These are phyloP conservation scores for Lipomyces starkeyi DNA, from an alignment of 805 yeast genomes.

Conservation along the genomic window DNA sequence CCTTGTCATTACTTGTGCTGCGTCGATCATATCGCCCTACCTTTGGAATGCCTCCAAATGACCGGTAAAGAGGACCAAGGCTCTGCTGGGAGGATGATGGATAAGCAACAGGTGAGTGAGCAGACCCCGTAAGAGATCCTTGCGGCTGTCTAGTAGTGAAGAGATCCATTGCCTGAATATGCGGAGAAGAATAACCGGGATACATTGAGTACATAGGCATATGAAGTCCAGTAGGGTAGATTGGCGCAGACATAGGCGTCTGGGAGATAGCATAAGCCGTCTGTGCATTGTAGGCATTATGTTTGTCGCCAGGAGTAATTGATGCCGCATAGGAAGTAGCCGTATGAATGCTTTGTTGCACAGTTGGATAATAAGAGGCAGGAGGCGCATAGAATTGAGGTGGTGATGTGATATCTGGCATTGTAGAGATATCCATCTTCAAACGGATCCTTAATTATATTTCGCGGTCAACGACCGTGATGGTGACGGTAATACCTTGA, in stretches of 20 bases:
- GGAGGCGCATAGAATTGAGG: slow-evolving; percentile 15
- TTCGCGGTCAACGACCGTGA: neutral
- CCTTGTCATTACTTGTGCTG: neutral
- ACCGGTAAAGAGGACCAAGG: slow-evolving; percentile 7
- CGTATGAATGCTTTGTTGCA: slow-evolving; percentile 1
- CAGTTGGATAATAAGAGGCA: slow-evolving; percentile 7
- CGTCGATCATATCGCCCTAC: slow-evolving; percentile 12
- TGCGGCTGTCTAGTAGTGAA: slow-evolving; percentile 14
- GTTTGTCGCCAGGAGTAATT: slow-evolving; percentile 10
- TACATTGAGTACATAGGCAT: slow-evolving; percentile 31
- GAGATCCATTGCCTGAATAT: slow-evolving; percentile 15
- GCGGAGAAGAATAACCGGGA: slow-evolving; percentile 23
- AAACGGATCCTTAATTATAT: neutral
- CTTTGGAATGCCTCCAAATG: slow-evolving; percentile 6
- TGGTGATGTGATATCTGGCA: slow-evolving; percentile 10
- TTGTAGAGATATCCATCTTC: slow-evolving; percentile 13
- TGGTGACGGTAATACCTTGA: neutral
- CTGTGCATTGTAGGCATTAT: slow-evolving; percentile 6
- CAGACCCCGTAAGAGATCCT: slow-evolving; percentile 6
- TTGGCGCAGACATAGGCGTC: slow-evolving; percentile 18
- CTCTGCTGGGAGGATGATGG: slow-evolving; percentile 13
- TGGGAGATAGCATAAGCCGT: slow-evolving; percentile 14
- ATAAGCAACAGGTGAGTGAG: slow-evolving; percentile 7
- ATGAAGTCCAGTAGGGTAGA: slow-evolving; percentile 22
- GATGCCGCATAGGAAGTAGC: slow-evolving; percentile 2